Conservation (phyloP, 495 filamentous ascomycete genomes). For the Hypoxylon lienhwacheense region DNA sequence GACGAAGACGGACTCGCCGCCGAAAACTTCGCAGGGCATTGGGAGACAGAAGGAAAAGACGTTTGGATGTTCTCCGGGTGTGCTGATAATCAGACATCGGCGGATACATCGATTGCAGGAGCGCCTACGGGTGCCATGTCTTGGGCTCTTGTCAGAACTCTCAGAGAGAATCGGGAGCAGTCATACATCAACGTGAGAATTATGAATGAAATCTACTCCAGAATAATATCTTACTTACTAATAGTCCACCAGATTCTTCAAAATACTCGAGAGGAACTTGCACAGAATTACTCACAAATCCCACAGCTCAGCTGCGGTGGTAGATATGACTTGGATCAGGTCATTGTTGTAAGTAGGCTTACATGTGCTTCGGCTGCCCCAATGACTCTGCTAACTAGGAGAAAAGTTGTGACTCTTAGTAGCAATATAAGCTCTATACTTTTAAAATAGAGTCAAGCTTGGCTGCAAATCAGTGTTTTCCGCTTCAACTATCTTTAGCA, state of each 20-base stretch:
- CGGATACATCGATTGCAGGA: constrained; percentile 60
- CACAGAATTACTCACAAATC: constrained; percentile 56
- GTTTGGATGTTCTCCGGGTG: constrained; percentile 66
- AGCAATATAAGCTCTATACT: neutral
- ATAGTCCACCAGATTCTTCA: constrained; percentile 44
- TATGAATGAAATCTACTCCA: neutral
- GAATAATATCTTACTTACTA: constrained; percentile 2
- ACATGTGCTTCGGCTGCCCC: neutral
- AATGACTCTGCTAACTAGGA: neutral
- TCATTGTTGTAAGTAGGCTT: constrained; percentile 40
- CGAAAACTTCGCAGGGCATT: constrained; percentile 57
- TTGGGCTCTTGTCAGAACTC: constrained; percentile 58
- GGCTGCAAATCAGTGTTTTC: too few species aligned
- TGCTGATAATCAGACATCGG: constrained; percentile 61
- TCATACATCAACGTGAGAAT: constrained; percentile 54
- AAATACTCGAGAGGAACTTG: constrained; percentile 50
- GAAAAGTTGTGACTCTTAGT: constrained; percentile 1
- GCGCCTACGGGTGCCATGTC: constrained; percentile 60
- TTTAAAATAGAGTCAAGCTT: too few species aligned
- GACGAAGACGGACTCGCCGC: constrained; percentile 55
- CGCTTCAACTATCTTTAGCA: too few species aligned
- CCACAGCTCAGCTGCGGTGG: constrained; percentile 56
- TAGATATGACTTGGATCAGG: constrained; percentile 49
- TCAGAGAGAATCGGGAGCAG: constrained; percentile 52
- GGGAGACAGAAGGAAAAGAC: constrained; percentile 54